Evolutionary conservation across 164 flowering plant species (phyloP), one percentile per base, ranked within the genome.

Genomic region (Dillenia suffruticosa): DNA sequence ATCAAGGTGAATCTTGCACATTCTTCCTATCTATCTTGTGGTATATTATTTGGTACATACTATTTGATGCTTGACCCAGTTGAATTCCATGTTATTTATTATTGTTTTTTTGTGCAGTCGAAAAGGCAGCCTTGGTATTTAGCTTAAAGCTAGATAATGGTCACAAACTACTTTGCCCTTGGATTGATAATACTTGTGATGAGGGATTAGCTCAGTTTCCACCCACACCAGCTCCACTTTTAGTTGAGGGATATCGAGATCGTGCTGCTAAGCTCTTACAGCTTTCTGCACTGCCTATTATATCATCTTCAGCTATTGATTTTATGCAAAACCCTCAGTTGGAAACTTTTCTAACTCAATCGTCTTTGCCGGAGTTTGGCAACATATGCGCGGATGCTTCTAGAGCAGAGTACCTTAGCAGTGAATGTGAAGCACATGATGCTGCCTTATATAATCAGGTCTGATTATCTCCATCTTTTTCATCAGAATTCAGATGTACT

Each of bases 81-180:
- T 32, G 40, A 6, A 32, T 32, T 32, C 40, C 40, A 32, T 32
- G 40, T 32, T 32, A 32, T 32, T 32, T 32, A 32, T 32, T 32
- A 32, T 32, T 32, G 6, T 5, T 32, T 19, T 32, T 32, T 32
- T 32, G 5, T 12, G 59, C 88, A 95, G 99, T 89, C 77, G 99
- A 92, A 61, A 92, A 95, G 78, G 88, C 92, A 48, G 97, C 97
- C 22, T 70, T 76, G 55, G 99, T 92, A 11, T 89, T 89, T 63
- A 95, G 97, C 78, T 77, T 92, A 71, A 95, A 92, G 87, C 83
- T 95, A 63, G 90, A 95, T 59, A 82, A 46, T 70, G 99, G 97
- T 56, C 99, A 95, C 74, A 95, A 81, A 65, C 64, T 71, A 64
- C 79, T 81, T 45, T 95, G 99, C 58, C 96, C 96, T 10, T 95